Percentiles rank a stretch among this genome's conserved stretches.
Conservation (phyloP, 805 yeast genomes). For the Cyberlindnera amylophila region DNA sequence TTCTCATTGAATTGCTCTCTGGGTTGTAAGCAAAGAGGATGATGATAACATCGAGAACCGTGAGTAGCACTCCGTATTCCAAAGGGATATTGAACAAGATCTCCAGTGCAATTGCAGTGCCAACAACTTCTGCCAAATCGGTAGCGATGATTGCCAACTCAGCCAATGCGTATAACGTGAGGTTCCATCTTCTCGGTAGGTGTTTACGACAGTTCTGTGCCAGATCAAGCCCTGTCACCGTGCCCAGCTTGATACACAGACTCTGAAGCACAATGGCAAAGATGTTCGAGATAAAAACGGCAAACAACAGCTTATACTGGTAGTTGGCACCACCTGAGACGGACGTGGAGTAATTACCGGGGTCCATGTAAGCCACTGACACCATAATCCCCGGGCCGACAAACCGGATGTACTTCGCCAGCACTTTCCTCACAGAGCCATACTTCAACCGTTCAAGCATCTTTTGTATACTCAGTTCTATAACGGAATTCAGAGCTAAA, state of each 20-base stretch:
- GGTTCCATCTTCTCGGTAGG: slow-evolving; percentile 56
- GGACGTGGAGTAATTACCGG: slow-evolving; percentile 81
- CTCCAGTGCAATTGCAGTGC: slow-evolving; percentile 82
- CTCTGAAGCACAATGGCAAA: slow-evolving; percentile 72
- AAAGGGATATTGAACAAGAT: slow-evolving; percentile 75
- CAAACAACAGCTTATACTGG: slow-evolving; percentile 62
- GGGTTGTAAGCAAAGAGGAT: slow-evolving; percentile 77
- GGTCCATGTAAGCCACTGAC: slow-evolving; percentile 79
- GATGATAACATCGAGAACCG: slow-evolving; percentile 77
- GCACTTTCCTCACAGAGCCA: slow-evolving; percentile 1
- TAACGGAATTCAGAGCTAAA: too few species aligned
- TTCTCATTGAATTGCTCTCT: slow-evolving; percentile 67
- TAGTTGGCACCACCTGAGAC: slow-evolving; percentile 77
- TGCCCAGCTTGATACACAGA: slow-evolving; percentile 69
- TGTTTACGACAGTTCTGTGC: slow-evolving; percentile 73
- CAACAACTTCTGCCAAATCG: slow-evolving; percentile 91
- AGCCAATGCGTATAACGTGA: slow-evolving; percentile 63
- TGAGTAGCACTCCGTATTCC: slow-evolving; percentile 68
- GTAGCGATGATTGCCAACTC: slow-evolving; percentile 90
- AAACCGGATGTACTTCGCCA: slow-evolving; percentile 49
- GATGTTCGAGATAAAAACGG: slow-evolving; percentile 61
- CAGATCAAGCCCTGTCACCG: slow-evolving; percentile 75
- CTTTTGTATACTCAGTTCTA: too few species aligned
- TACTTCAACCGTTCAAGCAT: too few species aligned
- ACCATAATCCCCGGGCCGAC: slow-evolving; percentile 81